A percentile compares a stretch with the other conserved stretches of the same genome.
These are phyloP conservation scores for Populus nigra DNA, from an alignment of 345 rosid genomes.

Conservation along the genomic window DNA sequence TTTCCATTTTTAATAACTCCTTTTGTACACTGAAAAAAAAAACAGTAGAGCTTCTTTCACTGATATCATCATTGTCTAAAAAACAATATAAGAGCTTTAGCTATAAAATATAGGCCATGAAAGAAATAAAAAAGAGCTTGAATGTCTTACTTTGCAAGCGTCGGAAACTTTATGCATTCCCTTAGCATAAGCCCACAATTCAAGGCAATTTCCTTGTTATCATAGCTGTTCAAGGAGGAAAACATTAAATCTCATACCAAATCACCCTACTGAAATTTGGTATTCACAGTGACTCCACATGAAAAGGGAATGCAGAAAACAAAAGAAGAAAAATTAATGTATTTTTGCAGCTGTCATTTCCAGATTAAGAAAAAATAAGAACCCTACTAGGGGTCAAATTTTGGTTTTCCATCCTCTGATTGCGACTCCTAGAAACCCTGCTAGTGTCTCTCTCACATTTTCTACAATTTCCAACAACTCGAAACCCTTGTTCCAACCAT, in stretches of 20 bases:
- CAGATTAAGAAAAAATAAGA: neutral
- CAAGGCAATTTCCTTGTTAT: conserved; percentile 88
- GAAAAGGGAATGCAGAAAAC: neutral
- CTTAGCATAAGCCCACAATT: conserved; percentile 89
- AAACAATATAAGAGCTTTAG: neutral
- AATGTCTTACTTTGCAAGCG: conserved; percentile 82
- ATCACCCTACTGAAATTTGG: neutral
- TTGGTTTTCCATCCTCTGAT: neutral
- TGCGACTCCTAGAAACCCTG: neutral
- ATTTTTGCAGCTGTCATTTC: neutral
- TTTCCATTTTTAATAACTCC: neutral
- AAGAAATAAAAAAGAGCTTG: conserved; percentile 21
- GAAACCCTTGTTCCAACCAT: neutral
- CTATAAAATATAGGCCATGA: neutral
- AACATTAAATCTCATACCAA: conserved; percentile 3
- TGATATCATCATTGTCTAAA: neutral
- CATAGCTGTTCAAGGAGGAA: conserved; percentile 65
- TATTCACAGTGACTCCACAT: neutral
- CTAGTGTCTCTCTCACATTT: neutral
- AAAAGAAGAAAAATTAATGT: conserved; percentile 1
- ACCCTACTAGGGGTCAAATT: neutral
- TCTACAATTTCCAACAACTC: neutral
- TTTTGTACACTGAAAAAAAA: neutral
- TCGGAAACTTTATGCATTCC: conserved; percentile 93
- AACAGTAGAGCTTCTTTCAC: neutral